Evolutionary conservation across 371 early-diverging fungal genomes (phyloP), one percentile per base, ranked within the genome.

Genomic region (Gilbertella persicaria): DNA sequence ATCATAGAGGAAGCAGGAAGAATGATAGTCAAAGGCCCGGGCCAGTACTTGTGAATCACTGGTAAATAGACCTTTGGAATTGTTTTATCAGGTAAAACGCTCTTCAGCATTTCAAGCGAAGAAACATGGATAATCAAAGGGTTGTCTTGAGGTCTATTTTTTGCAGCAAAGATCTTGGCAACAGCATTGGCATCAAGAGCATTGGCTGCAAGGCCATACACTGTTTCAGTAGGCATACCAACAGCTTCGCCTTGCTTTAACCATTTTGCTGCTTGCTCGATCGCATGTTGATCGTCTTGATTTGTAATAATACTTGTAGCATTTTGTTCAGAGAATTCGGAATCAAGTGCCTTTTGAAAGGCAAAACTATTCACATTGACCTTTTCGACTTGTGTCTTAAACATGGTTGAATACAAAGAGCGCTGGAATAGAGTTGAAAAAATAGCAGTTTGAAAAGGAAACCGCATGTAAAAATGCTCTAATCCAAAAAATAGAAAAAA

Each of bases 181-280:
- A 98, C 92, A 6, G 96, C 92, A 5, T 60, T 50, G 1, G 80
- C 69, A 36, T 81, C 68, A 14, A 94, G 75, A 0, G 98, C 98
- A 64, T 93, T 91, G 47, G 97, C 95, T 1, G 95, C 99, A 21
- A 99, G 80, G 0, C 99, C 99, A 69, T 99, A 99, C 2, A 99
- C 99, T 0, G 99, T 99, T 68, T 99, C 99, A 12, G 99, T 99
- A 8, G 99, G 99, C 38, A 99, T 92, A 9, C 93, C 98, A 7
- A 99, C 91, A 8, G 84, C 73, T 35, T 87, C 75, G 26, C 79
- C 84, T 21, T 53, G 46, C 21, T 49, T 47, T 14, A 86, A 53
- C 23, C 67, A 61, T 17, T 67, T 30, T 0, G 75, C 80, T 2
- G 87, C 87, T 30, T 73, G 52, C 17, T 74, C 53, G 42, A 84